Base-by-base conservation (phyloP, 352 stramenopile species). In the Phytopythium mirpurense region DNA sequence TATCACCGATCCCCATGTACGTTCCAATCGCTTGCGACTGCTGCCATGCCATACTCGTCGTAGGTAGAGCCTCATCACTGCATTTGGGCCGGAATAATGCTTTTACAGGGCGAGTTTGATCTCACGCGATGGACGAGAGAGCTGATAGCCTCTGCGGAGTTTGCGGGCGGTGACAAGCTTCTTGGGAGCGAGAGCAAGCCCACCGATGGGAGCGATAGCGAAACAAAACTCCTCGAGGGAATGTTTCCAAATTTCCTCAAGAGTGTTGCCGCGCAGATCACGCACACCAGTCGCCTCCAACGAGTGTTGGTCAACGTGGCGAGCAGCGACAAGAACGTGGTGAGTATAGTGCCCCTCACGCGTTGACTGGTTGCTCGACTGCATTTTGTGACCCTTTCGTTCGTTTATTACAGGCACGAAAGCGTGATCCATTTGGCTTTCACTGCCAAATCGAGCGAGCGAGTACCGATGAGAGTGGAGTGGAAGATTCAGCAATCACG, bases 1-100 rank as follows among this genome's bases (percentile, higher is more conserved):
- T 36, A 35, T 59, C 18, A 72, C 66, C 26, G 77, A 90, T 59
- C 68, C 72, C 21, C 71, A 76, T 50, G 79, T 90, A 74, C 55
- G 79, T 73, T 3, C 24, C 54, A 3, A 1, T 43, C 12, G 12
- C 24, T 47, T 34, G 14, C 9, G 9, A 5, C 8, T 34, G 41
- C 21, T 15, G 14, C 32, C 11, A 5, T 36, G 5, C 5, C 32
- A 3, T 36, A 3, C 6, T 36, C 32, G 11, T 32, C 5, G 9
- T 10, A 9, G 29, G 29, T 10, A 32, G 29, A 32, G 9, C 9
- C 29, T 32, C 29, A 32, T 9, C 9, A 9, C 9, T 9, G 29
- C 29, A n/a, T n/a, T n/a, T n/a, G n/a, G n/a, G n/a, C n/a, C n/a
- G n/a, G n/a, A n/a, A n/a, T n/a, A 36, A 16, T 36, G 32, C 7